phyloP scores from a whole-genome alignment of 1,284 basidiomycete genomes.

The Dichomitus squalens region DNA sequence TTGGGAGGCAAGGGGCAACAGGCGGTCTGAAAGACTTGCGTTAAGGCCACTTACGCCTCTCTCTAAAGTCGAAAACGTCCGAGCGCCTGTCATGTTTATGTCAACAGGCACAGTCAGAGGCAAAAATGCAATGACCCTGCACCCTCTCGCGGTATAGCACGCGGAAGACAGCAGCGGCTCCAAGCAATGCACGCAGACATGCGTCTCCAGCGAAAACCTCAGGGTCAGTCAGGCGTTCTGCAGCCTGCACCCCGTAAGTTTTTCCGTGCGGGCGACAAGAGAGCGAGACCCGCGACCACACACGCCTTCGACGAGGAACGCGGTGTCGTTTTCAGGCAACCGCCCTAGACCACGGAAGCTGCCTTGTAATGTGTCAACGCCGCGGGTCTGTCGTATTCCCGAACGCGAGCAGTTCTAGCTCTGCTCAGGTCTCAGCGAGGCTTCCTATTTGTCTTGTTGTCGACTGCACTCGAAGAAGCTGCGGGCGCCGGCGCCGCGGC shows the following conservation, averaged over 20 bases:
- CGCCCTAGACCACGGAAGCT: not conserved
- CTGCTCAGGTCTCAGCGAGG: not conserved
- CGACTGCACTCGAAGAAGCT: slow-evolving; percentile 5
- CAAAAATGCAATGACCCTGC: not conserved
- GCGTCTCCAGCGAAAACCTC: not conserved
- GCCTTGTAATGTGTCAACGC: not conserved
- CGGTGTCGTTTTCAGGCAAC: not conserved
- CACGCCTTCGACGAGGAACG: not conserved
- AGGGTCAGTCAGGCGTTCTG: slow-evolving; percentile 3
- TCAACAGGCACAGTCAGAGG: no score
- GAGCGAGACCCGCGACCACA: not conserved
- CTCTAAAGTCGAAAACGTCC: no score
- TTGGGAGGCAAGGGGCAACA: no score
- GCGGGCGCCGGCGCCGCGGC: slow-evolving; percentile 5
- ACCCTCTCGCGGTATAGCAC: not conserved
- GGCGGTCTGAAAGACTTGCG: no score
- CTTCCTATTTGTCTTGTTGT: slow-evolving; percentile 3
- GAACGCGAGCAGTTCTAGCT: not conserved
- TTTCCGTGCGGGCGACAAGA: slow-evolving; percentile 12
- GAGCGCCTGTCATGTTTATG: no score
- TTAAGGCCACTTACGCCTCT: no score
- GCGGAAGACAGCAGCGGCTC: slow-evolving; percentile 2
- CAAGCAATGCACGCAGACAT: not conserved
- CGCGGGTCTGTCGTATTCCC: not conserved
- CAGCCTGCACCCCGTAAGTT: slow-evolving; percentile 22